Evolutionary conservation across 495 filamentous ascomycete genomes (phyloP), one percentile per base, ranked within the genome.

Genomic region (Astrothelium macrocarpum): DNA sequence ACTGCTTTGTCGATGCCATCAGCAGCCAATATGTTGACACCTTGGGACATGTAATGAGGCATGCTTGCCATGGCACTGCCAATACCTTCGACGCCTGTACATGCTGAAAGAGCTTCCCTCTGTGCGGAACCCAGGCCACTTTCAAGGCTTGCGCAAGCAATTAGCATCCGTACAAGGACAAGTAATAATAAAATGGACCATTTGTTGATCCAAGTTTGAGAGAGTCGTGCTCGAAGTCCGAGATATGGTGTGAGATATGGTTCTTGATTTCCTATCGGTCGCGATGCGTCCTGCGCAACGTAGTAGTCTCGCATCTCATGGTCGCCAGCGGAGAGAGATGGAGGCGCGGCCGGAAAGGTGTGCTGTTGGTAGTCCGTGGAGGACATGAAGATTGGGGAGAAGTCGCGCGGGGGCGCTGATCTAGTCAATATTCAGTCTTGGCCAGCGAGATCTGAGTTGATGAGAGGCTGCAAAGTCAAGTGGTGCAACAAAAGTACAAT

Each of bases 51-150:
- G 78, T 95, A 97, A 72, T 96, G 86, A 20, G 94, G 94, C 90
- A 96, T 95, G 23, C 93, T 97, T 26, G 91, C 94, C 90, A 98
- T 93, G 39, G 91, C 82, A 70, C 91, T 96, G 66, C 93, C 95
- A 74, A 95, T 84, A 60, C 89, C 89, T 74, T 98, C 93, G n/a
- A 97, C 91, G 65, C 85, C 84, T 61, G 87, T 90, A 70, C 94
- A 98, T 61, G 91, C 90, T 32, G 88, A 87, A 23, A 96, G 80
- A 23, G 94, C 92, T 79, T 97, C 85, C 45, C 74, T 75, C 69
- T 89, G 85, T 45, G 95, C 94, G 43, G 84, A 82, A 23, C 70
- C 83, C 71, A 97, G 80, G 71, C 91, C 85, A 61, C 81, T 76
- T 68, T 94, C 80, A 60, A 96, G 78, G 67, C 81, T 81, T 39